Evolutionary conservation across 1,284 basidiomycete species (phyloP).

Genomic region (Volvariella volvacea): DNA sequence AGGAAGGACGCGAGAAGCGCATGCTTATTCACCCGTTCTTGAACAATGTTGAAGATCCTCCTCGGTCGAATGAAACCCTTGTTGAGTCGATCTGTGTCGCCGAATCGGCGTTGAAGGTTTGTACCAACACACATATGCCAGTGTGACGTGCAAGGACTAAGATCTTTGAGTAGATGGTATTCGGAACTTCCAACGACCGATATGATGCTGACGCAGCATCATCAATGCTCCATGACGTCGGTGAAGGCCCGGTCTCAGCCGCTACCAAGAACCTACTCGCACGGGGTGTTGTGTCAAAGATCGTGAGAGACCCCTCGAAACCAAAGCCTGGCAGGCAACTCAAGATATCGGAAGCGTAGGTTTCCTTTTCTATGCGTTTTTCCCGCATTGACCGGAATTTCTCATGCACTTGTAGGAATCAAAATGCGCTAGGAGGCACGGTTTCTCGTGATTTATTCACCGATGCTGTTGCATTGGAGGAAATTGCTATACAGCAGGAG

Average conservation of each 20-base stretch:
- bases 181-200: conserved; percentile 60
- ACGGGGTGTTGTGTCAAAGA: conserved; percentile 59
- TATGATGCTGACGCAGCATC: conserved; percentile 59
- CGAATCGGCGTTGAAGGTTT: conserved; percentile 67
- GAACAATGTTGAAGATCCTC: conserved; percentile 34
- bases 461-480: conserved; percentile 61
- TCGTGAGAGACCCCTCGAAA: conserved; percentile 54
- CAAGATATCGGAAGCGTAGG: conserved; percentile 62
- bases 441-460: conserved; percentile 57
- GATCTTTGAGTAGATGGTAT: conserved; percentile 54
- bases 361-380: conserved; percentile 4
- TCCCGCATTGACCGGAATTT: conserved; percentile 2
- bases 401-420: conserved; percentile 38
- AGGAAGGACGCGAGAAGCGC: conserved; percentile 71
- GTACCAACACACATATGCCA: not conserved
- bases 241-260: conserved; percentile 42
- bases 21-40: conserved; percentile 54
- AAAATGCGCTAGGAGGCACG: conserved; percentile 60
- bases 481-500: conserved; percentile 37
- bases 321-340: conserved; percentile 60
- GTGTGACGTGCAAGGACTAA: conserved; percentile 7
- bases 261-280: conserved; percentile 54
- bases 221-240: conserved; percentile 45
- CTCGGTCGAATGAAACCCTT: conserved; percentile 20
- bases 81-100: conserved; percentile 44